Conservation (phyloP, 345 rosid genomes). For the Orychophragmus violaceus region DNA sequence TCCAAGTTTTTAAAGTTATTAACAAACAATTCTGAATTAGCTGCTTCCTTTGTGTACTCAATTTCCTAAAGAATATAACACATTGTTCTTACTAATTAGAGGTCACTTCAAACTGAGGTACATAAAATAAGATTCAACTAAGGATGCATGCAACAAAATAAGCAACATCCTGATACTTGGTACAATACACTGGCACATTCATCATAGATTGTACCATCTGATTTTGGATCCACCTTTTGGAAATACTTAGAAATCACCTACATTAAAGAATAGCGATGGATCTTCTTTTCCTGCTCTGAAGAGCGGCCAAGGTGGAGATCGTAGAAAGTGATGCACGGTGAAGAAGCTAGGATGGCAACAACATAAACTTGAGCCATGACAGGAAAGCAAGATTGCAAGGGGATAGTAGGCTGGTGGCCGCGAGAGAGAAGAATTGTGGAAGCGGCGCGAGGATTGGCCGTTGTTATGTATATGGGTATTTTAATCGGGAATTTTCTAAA, state of each 20-base stretch:
- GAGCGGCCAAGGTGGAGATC: too few relatives aligned
- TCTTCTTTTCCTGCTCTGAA: too few relatives aligned
- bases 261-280: conserved; percentile 4
- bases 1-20: conserved; percentile 73
- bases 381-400: too few relatives aligned
- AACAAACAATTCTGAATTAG: conserved; percentile 89
- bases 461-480: too few relatives aligned
- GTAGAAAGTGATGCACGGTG: too few relatives aligned
- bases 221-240: conserved; percentile 94
- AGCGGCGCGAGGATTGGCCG: too few relatives aligned
- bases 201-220: conserved; percentile 99
- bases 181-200: conserved; percentile 93
- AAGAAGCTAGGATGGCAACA: too few relatives aligned
- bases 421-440: too few relatives aligned
- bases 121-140: background rate
- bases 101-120: background rate
- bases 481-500: too few relatives aligned
- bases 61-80: conserved; percentile 58
- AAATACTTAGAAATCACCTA: conserved; percentile 96
- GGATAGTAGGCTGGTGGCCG: too few relatives aligned
- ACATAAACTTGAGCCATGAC: too few relatives aligned
- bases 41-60: conserved; percentile 96
- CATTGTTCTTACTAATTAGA: background rate
- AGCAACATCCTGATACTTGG: conserved; percentile 58
- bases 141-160: too few relatives aligned